Evolutionary conservation across 768 basidiomycete genomes (phyloP).

Genomic region (Boletus tylopilopsis): DNA sequence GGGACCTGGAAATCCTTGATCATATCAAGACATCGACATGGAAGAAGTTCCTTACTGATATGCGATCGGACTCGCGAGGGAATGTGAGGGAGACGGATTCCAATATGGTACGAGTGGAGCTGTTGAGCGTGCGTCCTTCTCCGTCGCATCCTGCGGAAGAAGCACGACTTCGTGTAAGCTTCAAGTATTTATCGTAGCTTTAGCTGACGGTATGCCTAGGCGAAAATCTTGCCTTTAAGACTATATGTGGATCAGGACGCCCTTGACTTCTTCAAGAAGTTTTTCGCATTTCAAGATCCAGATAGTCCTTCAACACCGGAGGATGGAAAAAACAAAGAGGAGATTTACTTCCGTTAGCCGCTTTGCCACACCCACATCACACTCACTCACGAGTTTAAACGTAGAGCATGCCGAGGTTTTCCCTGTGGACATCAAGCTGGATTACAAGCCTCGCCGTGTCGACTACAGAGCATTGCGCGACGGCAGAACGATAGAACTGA

Average conservation of each 20-base stretch:
- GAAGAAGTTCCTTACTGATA: constrained; percentile 91
- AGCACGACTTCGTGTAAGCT: constrained; percentile 58
- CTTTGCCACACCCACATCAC: constrained; percentile 1
- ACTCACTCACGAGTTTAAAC: not conserved
- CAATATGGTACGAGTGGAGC: constrained; percentile 87
- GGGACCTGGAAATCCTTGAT: constrained; percentile 85
- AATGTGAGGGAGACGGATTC: constrained; percentile 89
- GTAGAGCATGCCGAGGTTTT: constrained; percentile 92
- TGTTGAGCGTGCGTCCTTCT: constrained; percentile 71
- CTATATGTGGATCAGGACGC: constrained; percentile 98
- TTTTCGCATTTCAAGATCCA: constrained; percentile 83
- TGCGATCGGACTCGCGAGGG: constrained; percentile 81
- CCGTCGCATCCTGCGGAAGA: constrained; percentile 68
- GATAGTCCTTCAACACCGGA: constrained; percentile 35
- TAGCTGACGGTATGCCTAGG: constrained; percentile 40
- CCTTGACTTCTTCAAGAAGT: constrained; percentile 94
- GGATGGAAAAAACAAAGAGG: constrained; percentile 37
- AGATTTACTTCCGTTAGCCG: constrained; percentile 70
- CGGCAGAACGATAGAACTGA: constrained; percentile 91
- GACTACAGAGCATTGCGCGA: constrained; percentile 89
- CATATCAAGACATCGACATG: constrained; percentile 98
- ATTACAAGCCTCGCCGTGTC: constrained; percentile 97
- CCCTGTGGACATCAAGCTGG: constrained; percentile 91
- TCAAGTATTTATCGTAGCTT: not conserved
- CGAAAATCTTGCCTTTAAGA: constrained; percentile 84